phyloP scores from a whole-genome alignment of 2,329 filamentous ascomycete species.

The Fusarium subglutinans region DNA sequence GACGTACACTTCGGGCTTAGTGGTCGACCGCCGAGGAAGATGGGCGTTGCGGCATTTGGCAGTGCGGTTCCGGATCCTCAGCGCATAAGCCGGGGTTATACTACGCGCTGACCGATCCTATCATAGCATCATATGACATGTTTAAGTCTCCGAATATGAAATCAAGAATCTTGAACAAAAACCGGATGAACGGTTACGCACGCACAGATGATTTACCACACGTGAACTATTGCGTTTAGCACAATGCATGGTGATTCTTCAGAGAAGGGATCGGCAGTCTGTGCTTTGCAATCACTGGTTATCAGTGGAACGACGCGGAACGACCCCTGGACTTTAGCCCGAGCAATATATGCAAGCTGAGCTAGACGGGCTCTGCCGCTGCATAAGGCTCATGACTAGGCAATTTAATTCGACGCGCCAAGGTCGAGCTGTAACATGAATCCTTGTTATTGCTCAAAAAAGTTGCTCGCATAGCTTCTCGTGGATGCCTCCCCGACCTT shows the following conservation, averaged over 20 bases:
- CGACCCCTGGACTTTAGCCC: neutral
- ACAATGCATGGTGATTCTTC: neutral
- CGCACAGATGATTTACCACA: neutral
- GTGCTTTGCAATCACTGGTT: neutral
- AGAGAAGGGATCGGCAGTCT: neutral
- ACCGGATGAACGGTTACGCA: neutral
- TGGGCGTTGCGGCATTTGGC: neutral
- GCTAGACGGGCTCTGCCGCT: neutral
- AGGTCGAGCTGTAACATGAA: neutral
- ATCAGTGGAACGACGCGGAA: neutral
- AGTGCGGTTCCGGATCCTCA: conserved; percentile 1
- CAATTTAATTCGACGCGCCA: neutral
- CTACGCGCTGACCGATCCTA: neutral
- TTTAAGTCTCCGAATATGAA: neutral
- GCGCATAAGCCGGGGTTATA: neutral
- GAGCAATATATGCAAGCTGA: neutral
- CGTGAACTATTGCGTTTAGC: neutral
- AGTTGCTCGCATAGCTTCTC: neutral
- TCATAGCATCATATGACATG: neutral
- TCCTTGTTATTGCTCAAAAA: neutral
- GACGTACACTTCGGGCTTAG: neutral
- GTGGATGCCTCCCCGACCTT: neutral
- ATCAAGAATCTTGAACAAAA: neutral
- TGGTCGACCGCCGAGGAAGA: neutral
- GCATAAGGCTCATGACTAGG: neutral